Evolutionary conservation across 805 yeast genomes (phyloP).

Genomic region (Alloascoidea africana): DNA sequence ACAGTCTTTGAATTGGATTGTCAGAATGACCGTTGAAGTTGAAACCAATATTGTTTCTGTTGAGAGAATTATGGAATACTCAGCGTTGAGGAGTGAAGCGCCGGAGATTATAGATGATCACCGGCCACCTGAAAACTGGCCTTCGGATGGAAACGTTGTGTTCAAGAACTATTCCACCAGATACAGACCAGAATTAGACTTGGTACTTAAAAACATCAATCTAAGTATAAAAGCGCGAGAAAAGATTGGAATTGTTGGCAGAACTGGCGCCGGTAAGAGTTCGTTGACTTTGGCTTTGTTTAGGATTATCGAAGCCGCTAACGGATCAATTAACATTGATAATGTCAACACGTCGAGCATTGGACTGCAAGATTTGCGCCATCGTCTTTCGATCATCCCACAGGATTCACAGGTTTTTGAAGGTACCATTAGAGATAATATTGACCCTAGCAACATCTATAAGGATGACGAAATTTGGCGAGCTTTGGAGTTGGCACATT

Average conservation of each 20-base stretch:
- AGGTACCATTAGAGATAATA: constrained; percentile 71
- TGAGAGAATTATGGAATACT: constrained; percentile 85
- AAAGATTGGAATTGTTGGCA: constrained; percentile 89
- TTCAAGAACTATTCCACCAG: constrained; percentile 69
- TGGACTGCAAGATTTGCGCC: constrained; percentile 69
- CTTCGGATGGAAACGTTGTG: constrained; percentile 47
- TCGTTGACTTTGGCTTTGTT: constrained; percentile 74
- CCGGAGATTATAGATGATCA: constrained; percentile 46
- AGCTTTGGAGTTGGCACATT: constrained; percentile 63
- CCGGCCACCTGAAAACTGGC: constrained; percentile 68
- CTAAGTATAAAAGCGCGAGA: constrained; percentile 57
- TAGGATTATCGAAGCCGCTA: constrained; percentile 66
- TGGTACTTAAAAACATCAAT: constrained; percentile 56
- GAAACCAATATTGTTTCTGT: constrained; percentile 96
- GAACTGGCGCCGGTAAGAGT: constrained; percentile 95
- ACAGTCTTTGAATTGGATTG: constrained; percentile 92
- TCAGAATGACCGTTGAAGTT: constrained; percentile 96
- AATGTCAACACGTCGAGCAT: constrained; percentile 46
- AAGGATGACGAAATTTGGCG: constrained; percentile 75
- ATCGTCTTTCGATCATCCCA: constrained; percentile 71
- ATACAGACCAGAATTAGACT: constrained; percentile 69
- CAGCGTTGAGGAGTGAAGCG: constrained; percentile 73
- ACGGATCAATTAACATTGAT: constrained; percentile 63
- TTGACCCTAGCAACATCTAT: constrained; percentile 64
- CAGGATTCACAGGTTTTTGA: constrained; percentile 89